Conservation (phyloP, 108 stramenopile species). For the Stephanodiscus minutulus region DNA sequence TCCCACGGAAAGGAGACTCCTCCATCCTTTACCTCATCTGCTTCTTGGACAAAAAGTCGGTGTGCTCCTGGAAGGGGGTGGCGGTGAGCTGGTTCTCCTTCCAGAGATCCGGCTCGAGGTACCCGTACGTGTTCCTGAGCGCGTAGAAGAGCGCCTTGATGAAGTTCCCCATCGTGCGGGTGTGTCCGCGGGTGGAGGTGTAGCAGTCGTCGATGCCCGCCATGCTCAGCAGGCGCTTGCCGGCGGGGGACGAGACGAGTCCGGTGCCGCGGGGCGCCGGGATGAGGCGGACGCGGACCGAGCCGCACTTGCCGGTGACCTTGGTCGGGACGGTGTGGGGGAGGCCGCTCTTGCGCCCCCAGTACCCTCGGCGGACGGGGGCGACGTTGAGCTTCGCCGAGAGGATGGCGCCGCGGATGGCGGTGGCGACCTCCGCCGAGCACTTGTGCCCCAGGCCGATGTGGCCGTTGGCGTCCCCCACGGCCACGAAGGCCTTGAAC, state of each 20-base stretch:
- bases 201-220: slow-evolving; percentile 98
- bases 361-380: slow-evolving; percentile 99
- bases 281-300: slow-evolving; percentile 98
- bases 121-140: slow-evolving; percentile 97
- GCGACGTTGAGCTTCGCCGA: slow-evolving; percentile 98
- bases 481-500: slow-evolving; percentile 99
- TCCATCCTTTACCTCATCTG: slow-evolving; percentile 41
- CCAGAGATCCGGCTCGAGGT: slow-evolving; percentile 99
- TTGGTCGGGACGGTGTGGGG: slow-evolving; percentile 99
- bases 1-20: no score
- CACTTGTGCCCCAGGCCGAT: slow-evolving; percentile 99
- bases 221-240: slow-evolving; percentile 99
- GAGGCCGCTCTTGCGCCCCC: slow-evolving; percentile 93
- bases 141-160: slow-evolving; percentile 99
- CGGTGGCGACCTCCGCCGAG: slow-evolving; percentile 98
- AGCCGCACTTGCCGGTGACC: slow-evolving; percentile 99
- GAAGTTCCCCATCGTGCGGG: slow-evolving; percentile 99
- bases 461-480: slow-evolving; percentile 97
- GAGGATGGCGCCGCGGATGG: slow-evolving; percentile 99
- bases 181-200: slow-evolving; percentile 93
- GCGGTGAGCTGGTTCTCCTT: slow-evolving; percentile 84
- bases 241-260: slow-evolving; percentile 97
- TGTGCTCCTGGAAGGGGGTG: slow-evolving; percentile 98
- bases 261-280: slow-evolving; percentile 99
- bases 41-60: slow-evolving; percentile 98